Evolutionary conservation across 805 yeast species (phyloP).

Genomic region (Spathaspora boniae): DNA sequence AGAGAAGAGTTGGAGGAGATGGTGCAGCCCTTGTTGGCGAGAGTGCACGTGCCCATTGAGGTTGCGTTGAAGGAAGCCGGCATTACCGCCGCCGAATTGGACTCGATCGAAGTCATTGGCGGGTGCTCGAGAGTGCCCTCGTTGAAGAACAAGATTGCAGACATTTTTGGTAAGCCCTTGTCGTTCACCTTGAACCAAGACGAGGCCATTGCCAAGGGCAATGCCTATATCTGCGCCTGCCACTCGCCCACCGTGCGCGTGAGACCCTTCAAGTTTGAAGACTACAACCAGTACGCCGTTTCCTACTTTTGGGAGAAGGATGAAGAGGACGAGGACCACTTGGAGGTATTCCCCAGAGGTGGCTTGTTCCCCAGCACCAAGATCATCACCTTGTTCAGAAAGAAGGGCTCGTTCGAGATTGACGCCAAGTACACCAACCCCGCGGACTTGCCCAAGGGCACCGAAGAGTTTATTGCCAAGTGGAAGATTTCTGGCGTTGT

Average conservation of each 20-base stretch:
- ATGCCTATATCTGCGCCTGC: conserved; percentile 97
- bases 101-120: conserved; percentile 93
- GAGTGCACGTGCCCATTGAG: conserved; percentile 75
- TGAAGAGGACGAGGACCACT: conserved; percentile 87
- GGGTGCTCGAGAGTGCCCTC: conserved; percentile 98
- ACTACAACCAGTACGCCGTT: conserved; percentile 85
- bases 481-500: conserved; percentile 88
- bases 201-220: conserved; percentile 99
- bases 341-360: conserved; percentile 96
- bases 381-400: conserved; percentile 90
- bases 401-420: conserved; percentile 73
- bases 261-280: conserved; percentile 98
- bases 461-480: conserved; percentile 64
- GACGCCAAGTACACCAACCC: conserved; percentile 83
- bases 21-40: conserved; percentile 74
- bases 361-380: conserved; percentile 93
- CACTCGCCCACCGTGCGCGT: conserved; percentile 99
- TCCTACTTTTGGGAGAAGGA: conserved; percentile 94
- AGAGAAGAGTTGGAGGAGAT: conserved; percentile 93
- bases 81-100: conserved; percentile 67
- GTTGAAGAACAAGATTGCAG: conserved; percentile 75
- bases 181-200: conserved; percentile 97
- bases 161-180: conserved; percentile 78
- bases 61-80: conserved; percentile 80
- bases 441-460: conserved; percentile 67